Base-by-base conservation (phyloP, 2,329 filamentous ascomycete genomes). In the Paecilomyces sp. region DNA sequence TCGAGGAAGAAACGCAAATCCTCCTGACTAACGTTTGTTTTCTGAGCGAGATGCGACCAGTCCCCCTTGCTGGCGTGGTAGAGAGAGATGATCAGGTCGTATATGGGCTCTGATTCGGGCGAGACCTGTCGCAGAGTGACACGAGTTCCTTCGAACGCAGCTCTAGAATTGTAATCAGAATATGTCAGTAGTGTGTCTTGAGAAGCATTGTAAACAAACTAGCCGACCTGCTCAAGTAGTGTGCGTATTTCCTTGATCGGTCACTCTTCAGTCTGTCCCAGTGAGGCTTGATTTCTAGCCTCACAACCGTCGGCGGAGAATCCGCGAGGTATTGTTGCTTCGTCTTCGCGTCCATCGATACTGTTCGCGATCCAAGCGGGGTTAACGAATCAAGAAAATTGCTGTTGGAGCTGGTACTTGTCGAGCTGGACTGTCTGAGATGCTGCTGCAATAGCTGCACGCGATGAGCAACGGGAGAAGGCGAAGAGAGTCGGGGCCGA, bases 261-360 rank as follows among this genome's bases (percentile, higher is more conserved):
- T 71, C 70, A 60, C 79, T 73, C 41, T 75, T 75, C 53, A 81
- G 69, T 6, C 75, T 85, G 58, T 93, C 89, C 69, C 97, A 99
- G 77, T 97, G 93, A 72, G 91, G 90, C 78, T 91, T 91, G 74
- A 97, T 94, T 74, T 91, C 88, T 56, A 99, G 85, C 55, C 88
- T 86, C 61, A 97, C 93, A 59, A 97, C 86, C 55, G 88, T 89
- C 0, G 94, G 94, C 54, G 94, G 94, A 64, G 88, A 88, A 76
- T 99, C 94, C 54, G 94, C 92, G 62, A 96, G 83, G 75, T 96
- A 97, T 72, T 96, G 89, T 59, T 78, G 71, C 61, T 74, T 77
- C 53, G 71, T 69, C 56, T 71, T 72, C 54, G 69, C 68, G 66
- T 79, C 75, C 76, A 79, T 78, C 56, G 52, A 68, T 58, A 50